These are phyloP conservation scores for Rosellinia necatrix DNA, from an alignment of 2,329 filamentous ascomycete genomes.

Conservation along the genomic window DNA sequence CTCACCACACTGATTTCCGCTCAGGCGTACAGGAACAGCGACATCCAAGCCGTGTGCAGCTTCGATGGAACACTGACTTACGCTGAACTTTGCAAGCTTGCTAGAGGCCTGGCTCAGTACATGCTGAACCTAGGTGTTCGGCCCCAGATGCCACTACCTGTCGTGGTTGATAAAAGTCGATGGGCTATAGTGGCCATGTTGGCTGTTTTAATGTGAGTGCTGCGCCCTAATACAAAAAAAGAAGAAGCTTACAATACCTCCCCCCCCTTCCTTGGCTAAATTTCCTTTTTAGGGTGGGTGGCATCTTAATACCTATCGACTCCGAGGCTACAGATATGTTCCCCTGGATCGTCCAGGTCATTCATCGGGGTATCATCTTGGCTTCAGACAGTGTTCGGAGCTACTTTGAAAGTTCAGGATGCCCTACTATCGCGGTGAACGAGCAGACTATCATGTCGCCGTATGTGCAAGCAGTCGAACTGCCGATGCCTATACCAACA, in stretches of 20 bases:
- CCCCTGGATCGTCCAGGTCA: slow-evolving; percentile 48
- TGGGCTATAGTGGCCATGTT: slow-evolving; percentile 72
- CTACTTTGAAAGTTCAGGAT: slow-evolving; percentile 46
- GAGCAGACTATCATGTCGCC: slow-evolving; percentile 47
- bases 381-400: slow-evolving; percentile 49
- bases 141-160: slow-evolving; percentile 56
- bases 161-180: slow-evolving; percentile 72
- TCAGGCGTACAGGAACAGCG: slow-evolving; percentile 46
- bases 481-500: slow-evolving; percentile 39
- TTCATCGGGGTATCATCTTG: slow-evolving; percentile 51
- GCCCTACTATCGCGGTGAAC: slow-evolving; percentile 49
- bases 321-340: slow-evolving; percentile 49
- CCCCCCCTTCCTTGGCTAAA: neutral
- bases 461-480: slow-evolving; percentile 36
- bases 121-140: slow-evolving; percentile 37
- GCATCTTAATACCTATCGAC: slow-evolving; percentile 56
- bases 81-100: slow-evolving; percentile 35
- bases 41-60: slow-evolving; percentile 42
- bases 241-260: neutral
- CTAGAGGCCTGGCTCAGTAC: slow-evolving; percentile 40
- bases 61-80: slow-evolving; percentile 42
- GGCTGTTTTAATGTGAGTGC: slow-evolving; percentile 68
- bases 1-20: slow-evolving; percentile 52
- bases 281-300: slow-evolving; percentile 46
- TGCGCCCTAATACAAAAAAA: slow-evolving; percentile 51